Conservation (phyloP, 331 rosid genomes). For the Quercus tomentella region DNA sequence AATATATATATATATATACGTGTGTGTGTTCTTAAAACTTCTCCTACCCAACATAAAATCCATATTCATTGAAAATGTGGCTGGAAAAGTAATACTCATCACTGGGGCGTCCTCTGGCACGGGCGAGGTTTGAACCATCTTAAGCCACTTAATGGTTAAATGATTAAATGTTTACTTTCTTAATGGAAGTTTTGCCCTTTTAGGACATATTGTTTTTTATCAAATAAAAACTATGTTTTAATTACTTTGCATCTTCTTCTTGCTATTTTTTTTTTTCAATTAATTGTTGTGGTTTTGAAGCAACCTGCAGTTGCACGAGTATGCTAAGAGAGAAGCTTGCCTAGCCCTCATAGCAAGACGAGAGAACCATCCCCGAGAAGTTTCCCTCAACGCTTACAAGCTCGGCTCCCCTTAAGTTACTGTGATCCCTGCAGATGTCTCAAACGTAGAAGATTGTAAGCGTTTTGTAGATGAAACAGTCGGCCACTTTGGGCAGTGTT, state of each 20-base stretch:
- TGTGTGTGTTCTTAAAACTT: conserved; percentile 26
- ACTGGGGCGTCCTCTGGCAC: conserved; percentile 46
- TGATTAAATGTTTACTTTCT: no score
- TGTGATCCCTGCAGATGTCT: conserved; percentile 42
- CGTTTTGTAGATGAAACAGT: conserved; percentile 28
- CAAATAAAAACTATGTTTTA: background rate
- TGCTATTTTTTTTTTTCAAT: background rate
- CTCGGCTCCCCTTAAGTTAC: conserved; percentile 40
- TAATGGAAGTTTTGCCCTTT: no score
- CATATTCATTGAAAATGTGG: conserved; percentile 29
- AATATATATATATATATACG: background rate
- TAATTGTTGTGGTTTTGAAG: conserved; percentile 17
- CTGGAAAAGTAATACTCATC: conserved; percentile 48
- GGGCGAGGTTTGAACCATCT: conserved; percentile 36
- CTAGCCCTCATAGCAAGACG: conserved; percentile 54
- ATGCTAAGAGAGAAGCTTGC: conserved; percentile 38
- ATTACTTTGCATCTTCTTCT: background rate
- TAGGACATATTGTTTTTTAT: no score
- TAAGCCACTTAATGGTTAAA: background rate
- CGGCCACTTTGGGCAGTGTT: conserved; percentile 36
- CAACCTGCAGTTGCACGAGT: conserved; percentile 38
- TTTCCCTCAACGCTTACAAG: conserved; percentile 22
- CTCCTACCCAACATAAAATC: conserved; percentile 14
- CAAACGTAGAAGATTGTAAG: conserved; percentile 34
- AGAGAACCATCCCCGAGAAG: conserved; percentile 28